Evolutionary conservation across 768 basidiomycete species (phyloP).

Genomic region (Candolleomyces efflorescens): DNA sequence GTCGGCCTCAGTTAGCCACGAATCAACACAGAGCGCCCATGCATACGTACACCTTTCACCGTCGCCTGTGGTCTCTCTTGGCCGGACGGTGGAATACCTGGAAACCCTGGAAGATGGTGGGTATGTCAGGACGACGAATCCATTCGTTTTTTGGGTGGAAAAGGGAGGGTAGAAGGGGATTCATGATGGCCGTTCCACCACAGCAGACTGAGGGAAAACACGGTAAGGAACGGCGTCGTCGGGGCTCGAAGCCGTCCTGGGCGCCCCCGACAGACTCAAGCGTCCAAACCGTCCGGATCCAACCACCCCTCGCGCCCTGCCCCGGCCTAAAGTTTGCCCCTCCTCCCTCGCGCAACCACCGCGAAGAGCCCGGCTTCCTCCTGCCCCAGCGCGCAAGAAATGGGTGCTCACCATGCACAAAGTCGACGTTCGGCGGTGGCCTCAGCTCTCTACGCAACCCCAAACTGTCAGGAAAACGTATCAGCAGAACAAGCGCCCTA

Average conservation of each 20-base stretch:
- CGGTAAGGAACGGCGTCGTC: too few relatives aligned
- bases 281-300: too few relatives aligned
- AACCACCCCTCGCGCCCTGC: too few relatives aligned
- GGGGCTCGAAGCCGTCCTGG: too few relatives aligned
- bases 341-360: neutral
- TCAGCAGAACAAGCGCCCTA: neutral
- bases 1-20: constrained; percentile 3
- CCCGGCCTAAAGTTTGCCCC: neutral
- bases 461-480: neutral
- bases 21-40: constrained; percentile 1
- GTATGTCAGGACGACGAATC: too few relatives aligned
- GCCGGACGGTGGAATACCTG: constrained; percentile 73
- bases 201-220: neutral
- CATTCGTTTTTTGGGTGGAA: too few relatives aligned
- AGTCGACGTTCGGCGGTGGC: constrained; percentile 86
- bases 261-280: too few relatives aligned
- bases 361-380: neutral
- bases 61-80: constrained; percentile 77
- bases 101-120: constrained; percentile 50
- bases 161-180: constrained; percentile 5
- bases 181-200: neutral
- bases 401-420: constrained; percentile 62
- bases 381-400: neutral
- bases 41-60: constrained; percentile 74
- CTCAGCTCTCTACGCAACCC: constrained; percentile 57